Percentiles rank a stretch among this genome's conserved stretches.
Conservation (phyloP, 768 basidiomycete genomes). For the Naematelia aurantialba region DNA sequence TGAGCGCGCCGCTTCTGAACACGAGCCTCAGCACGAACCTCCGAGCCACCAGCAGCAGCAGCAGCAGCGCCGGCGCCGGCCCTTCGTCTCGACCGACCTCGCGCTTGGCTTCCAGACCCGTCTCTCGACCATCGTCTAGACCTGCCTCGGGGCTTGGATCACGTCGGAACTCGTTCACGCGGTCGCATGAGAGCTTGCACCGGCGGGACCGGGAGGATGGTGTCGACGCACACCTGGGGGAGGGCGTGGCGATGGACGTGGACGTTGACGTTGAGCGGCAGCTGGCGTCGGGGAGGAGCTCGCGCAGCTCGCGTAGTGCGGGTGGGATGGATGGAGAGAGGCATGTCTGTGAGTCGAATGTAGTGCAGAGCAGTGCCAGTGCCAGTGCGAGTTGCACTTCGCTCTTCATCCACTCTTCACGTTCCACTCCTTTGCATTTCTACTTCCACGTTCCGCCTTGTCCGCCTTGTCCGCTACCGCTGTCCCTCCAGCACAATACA, state of each 20-base stretch:
- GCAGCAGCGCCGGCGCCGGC: not conserved
- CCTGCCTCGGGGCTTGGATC: not conserved
- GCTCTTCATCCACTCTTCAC: too few relatives aligned
- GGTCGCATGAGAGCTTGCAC: not conserved
- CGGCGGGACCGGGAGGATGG: too few relatives aligned
- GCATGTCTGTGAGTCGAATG: not conserved
- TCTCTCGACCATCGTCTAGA: not conserved
- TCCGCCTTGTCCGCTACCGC: not conserved
- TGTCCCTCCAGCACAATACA: not conserved
- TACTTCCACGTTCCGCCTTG: not conserved
- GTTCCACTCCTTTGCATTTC: not conserved
- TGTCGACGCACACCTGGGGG: too few relatives aligned
- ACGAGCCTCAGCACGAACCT: too few relatives aligned
- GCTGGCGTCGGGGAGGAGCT: not conserved
- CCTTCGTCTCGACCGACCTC: slow-evolving; percentile 7
- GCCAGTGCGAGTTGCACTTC: too few relatives aligned
- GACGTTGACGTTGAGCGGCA: not conserved
- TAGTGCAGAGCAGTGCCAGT: not conserved
- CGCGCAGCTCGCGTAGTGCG: not conserved
- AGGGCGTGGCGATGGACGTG: too few relatives aligned
- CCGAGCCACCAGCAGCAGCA: not conserved
- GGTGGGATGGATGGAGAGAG: not conserved
- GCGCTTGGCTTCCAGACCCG: not conserved
- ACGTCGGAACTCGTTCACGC: not conserved
- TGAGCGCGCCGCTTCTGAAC: not conserved